Base-by-base conservation (phyloP, 2,329 filamentous ascomycete species). In the Calonectria fujianensis region DNA sequence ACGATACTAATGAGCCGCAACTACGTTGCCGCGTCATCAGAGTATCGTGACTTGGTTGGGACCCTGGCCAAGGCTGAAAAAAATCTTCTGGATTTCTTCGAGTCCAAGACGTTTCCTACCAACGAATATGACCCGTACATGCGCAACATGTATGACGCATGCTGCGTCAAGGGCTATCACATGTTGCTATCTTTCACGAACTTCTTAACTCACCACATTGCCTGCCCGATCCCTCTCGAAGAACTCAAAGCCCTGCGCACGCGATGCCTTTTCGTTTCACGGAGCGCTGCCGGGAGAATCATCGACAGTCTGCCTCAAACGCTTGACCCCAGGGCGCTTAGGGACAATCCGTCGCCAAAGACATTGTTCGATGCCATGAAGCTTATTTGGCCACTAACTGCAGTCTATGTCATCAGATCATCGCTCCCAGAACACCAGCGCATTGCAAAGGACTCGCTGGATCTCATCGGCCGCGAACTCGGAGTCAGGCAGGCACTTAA, bases 401-500 rank as follows among this genome's bases (percentile, higher is more conserved):
- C 81, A 1, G 77, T 86, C 27, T 83, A 81, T 41, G 70, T 83
- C 16, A 75, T 82, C 9, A 73, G 80, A 4, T 77, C 83, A 5
- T 81, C 82, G n/a, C 78, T 80, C 37, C 70, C 77, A 1, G 80
- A 81, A 37, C 81, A 86, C 54, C 80, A 79, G 31, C 70, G 72
- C 2, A 72, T 75, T 16, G 85, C 85, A 13, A 74, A 77, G 32
- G 54, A 54, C 35, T 78, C 80, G 6, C 74, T 87, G 18, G 57
- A 73, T 4, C 82, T 83, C 29, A 85, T 86, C 41, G 85, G 84
- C 7, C 81, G 75, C 13, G 84, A 85, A 51, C 73, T 84, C 24
- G 85, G 85, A 11, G 80, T 87, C n/a, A 80, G 81, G 52, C 84
- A 86, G 69, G 85, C 85, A 2, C 73, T 86, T 39, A 80, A 76